Base-by-base conservation (phyloP, 2,329 filamentous ascomycete species). In the Claviceps quebecensis region DNA sequence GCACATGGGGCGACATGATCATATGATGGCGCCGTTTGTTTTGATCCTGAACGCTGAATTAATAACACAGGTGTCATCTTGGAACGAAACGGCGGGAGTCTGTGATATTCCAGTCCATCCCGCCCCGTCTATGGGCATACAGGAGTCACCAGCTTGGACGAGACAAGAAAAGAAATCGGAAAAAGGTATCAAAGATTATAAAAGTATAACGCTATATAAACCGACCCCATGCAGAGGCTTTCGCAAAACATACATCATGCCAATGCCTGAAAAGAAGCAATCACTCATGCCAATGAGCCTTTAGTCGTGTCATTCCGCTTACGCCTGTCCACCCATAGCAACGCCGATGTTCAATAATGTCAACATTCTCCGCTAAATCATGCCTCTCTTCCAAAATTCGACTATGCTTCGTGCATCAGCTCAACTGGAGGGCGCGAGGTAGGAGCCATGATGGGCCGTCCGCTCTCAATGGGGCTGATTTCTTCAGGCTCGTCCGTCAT, bases 401-500 rank as follows among this genome's bases (percentile, higher is more conserved):
- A 49, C 57, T 58, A 67, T 44, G 60, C 61, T 55, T 72, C 62
- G 48, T 71, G 64, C 76, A 84, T 83, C 56, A 84, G 67, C 70
- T 85, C 82, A 7, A 85, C 72, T 0, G 81, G 81, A 22, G 82
- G 82, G 48, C 80, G 71, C 2, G 75, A 57, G 2, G 82, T 85
- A 58, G 84, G 78, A 23, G 77, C 75, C 67, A 75, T 63, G 55
- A 81, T 76, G 19, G 76, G 71, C 58, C 69, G 73, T 22, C 60
- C 59, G 54, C 52, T 63, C 51, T 71, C 63, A 48, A 73, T 58
- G 16, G 72, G 67, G 61, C 71, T 70, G 55, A 73, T 60, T 43
- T 66, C 67, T 34, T 69, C 67, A 2, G 73, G 73, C 54, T 72
- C 74, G 55, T 80, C 76, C 14, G 80, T 83, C 72, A 81, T 79